Percentiles rank a stretch among this genome's conserved stretches.
Conservation (phyloP, 2,329 filamentous ascomycete species). For the Neobulgaria alba region DNA sequence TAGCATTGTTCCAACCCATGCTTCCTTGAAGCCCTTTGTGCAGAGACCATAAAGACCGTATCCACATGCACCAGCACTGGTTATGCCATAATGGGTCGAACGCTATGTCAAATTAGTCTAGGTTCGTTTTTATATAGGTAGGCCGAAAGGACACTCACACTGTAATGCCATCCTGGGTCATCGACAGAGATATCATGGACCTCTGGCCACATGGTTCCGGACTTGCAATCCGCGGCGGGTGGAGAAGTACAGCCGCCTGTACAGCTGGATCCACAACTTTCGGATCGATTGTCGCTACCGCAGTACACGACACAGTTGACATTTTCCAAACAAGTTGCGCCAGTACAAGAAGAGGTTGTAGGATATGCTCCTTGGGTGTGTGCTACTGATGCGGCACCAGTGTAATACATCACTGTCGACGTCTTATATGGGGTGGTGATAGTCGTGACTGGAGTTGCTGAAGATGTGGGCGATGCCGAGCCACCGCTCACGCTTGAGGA, state of each 20-base stretch:
- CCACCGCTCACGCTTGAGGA: not conserved
- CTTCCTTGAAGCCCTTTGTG: conserved; percentile 4
- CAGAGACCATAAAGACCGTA: conserved; percentile 11
- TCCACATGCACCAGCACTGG: conserved; percentile 10
- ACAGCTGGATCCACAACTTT: conserved; percentile 4
- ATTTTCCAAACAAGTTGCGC: conserved; percentile 8
- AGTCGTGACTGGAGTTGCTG: not conserved
- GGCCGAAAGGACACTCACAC: conserved; percentile 1
- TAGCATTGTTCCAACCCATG: conserved; percentile 7
- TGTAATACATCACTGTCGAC: not conserved
- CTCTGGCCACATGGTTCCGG: conserved; percentile 8
- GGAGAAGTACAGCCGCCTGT: conserved; percentile 5
- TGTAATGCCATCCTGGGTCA: conserved; percentile 8
- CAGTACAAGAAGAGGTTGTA: not conserved
- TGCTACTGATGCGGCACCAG: not conserved
- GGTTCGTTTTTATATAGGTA: not conserved
- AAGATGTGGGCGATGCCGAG: not conserved
- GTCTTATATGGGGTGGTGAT: not conserved
- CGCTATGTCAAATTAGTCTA: conserved; percentile 1
- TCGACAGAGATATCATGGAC: conserved; percentile 1
- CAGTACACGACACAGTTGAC: conserved; percentile 9
- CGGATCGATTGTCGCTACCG: conserved; percentile 2
- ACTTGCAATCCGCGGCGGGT: conserved; percentile 7
- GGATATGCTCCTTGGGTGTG: conserved; percentile 8
- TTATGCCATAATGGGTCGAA: conserved; percentile 9